Evolutionary conservation across 1,284 basidiomycete genomes (phyloP).

Genomic region (Sporisorium graminicola): DNA sequence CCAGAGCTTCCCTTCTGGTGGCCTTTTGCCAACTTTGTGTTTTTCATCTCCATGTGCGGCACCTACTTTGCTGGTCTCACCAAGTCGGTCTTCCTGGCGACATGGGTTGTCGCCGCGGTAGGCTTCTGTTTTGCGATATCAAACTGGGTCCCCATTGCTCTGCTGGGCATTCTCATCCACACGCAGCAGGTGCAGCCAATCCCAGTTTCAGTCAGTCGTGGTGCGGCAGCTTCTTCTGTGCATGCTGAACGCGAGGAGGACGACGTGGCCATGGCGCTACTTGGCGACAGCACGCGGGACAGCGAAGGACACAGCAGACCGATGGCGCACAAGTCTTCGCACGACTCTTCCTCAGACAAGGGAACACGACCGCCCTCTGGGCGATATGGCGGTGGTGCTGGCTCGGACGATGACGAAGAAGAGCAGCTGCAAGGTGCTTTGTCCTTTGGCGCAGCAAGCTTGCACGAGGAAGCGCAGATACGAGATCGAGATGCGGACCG

Average conservation of each 20-base stretch:
- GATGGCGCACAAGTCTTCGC: constrained; percentile 17
- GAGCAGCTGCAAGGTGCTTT: constrained; percentile 17
- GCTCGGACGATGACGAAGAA: constrained; percentile 26
- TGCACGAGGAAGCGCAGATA: constrained; percentile 5
- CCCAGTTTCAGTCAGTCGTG: neutral
- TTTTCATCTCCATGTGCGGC: constrained; percentile 50
- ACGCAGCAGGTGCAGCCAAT: constrained; percentile 29
- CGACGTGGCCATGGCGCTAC: constrained; percentile 46
- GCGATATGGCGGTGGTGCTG: constrained; percentile 11
- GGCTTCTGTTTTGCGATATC: constrained; percentile 73
- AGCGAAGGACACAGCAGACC: constrained; percentile 6
- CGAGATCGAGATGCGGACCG: neutral
- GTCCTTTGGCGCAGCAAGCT: constrained; percentile 18
- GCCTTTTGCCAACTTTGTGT: constrained; percentile 57
- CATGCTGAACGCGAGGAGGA: constrained; percentile 10
- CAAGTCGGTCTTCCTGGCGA: constrained; percentile 70
- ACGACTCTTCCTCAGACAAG: constrained; percentile 17
- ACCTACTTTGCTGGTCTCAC: constrained; percentile 53
- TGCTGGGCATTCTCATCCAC: constrained; percentile 66
- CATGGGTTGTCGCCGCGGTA: constrained; percentile 71
- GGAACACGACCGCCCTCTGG: constrained; percentile 17
- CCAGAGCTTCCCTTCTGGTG: constrained; percentile 58
- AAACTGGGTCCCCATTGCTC: constrained; percentile 72
- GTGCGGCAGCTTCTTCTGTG: neutral
- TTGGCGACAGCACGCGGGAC: constrained; percentile 21